Evolutionary conservation across 257 asterid genomes (phyloP).

Genomic region (Primulina eburnea): DNA sequence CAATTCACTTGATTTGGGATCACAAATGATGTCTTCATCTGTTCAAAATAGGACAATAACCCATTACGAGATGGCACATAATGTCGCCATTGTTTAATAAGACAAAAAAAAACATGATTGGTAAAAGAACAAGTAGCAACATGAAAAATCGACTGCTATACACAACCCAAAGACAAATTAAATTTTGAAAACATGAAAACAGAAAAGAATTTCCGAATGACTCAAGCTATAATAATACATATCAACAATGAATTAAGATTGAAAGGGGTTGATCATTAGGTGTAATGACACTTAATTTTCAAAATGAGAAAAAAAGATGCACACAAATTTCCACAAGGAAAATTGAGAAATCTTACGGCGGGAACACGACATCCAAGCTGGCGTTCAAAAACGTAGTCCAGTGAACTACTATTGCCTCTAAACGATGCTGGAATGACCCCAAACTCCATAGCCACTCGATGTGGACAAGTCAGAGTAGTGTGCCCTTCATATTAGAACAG

Average conservation of each 20-base stretch:
- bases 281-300: not conserved
- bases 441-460: slow-evolving; percentile 75
- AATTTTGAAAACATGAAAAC: not conserved
- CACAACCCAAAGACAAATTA: not conserved
- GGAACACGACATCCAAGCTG: slow-evolving; percentile 60
- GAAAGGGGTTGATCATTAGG: not conserved
- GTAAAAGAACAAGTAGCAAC: not conserved
- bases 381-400: slow-evolving; percentile 81
- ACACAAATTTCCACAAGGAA: not conserved
- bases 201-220: too few species aligned
- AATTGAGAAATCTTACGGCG: slow-evolving; percentile 37
- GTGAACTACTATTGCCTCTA: slow-evolving; percentile 45
- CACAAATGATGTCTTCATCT: slow-evolving; percentile 73
- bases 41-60: slow-evolving; percentile 23
- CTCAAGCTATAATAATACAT: not conserved
- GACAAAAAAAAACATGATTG: not conserved
- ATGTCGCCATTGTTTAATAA: not conserved
- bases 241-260: not conserved
- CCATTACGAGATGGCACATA: not conserved
- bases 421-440: slow-evolving; percentile 78
- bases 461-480: slow-evolving; percentile 86
- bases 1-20: slow-evolving; percentile 83
- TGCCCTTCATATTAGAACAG: slow-evolving; percentile 59
- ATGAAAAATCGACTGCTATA: slow-evolving; percentile 15
- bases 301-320: not conserved